Base-by-base conservation (phyloP, 1,139 yeast species). In the Blastobotrys aristatus region DNA sequence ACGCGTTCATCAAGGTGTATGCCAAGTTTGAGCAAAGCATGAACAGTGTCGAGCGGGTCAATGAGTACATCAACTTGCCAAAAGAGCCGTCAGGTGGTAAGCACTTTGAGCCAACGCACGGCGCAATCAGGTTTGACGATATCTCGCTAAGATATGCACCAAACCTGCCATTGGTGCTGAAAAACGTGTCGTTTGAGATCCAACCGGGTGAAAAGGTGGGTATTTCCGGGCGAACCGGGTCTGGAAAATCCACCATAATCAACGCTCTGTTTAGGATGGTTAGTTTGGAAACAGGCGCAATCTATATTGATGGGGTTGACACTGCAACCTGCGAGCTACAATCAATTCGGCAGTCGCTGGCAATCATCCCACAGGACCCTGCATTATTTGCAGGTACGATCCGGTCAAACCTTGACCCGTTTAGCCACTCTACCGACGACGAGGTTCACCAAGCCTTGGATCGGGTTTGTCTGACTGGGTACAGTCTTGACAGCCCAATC, bases 1-100 rank as follows among this genome's bases (percentile, higher is more conserved):
- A 89, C 67, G 89, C 97, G 97, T 88, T 89, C 66, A 97, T 92
- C 31, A 77, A 97, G 69, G 13, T 33, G 4, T 46, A 46, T 57
- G 83, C 94, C 1, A 82, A 80, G 62, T 74, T 82, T 32, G 95
- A 86, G 61, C 85, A 82, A 64, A 83, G 81, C 57, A 75, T 85
- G 84, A 84, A 83, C 58, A 80, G 90, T 11, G 88, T 80, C 10
- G 95, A 86, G 67, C 75, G 96, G 62, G 66, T 86, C 47, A 74
- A 77, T 50, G 75, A 80, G 49, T 84, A 84, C 63, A 89, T 88
- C 0, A 70, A 72, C 85, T 49, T 84, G 83, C 0, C 89, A 82
- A 58, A 77, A 80, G 0, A 69, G 74, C 20, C 3, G 20, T 32
- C 13, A 16, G 16, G 16, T 13, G 35, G 46, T 20, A n/a, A 35